Evolutionary conservation across 192 early-diverging fungal species (phyloP).

Genomic region (Gryganskiella cystojenkinii): DNA sequence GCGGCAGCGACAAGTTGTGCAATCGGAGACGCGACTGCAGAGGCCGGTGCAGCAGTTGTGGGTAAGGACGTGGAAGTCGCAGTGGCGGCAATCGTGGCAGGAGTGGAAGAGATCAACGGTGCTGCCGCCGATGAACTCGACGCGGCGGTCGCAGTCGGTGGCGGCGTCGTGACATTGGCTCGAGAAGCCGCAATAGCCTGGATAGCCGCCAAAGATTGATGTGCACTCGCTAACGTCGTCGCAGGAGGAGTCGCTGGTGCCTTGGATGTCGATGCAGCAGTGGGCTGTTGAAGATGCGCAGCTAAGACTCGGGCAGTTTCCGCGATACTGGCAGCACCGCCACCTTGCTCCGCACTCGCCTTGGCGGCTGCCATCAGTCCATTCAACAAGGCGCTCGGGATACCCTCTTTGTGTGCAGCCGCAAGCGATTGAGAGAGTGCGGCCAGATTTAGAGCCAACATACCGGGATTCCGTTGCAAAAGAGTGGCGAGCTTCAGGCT

Average conservation of each 20-base stretch:
- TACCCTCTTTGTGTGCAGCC: slow-evolving; percentile 39
- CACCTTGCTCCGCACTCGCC: slow-evolving; percentile 7
- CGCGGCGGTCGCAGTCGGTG: not conserved
- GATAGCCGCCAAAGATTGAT: slow-evolving; percentile 23
- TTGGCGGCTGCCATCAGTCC: slow-evolving; percentile 43
- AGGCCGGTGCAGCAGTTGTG: slow-evolving; percentile 7
- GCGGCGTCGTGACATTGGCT: not conserved
- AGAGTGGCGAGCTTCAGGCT: slow-evolving; percentile 39
- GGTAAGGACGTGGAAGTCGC: too few species aligned
- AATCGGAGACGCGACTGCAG: slow-evolving; percentile 28
- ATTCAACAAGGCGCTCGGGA: slow-evolving; percentile 20
- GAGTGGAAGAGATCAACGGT: not conserved
- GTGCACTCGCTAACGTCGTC: not conserved
- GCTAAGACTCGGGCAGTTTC: slow-evolving; percentile 8
- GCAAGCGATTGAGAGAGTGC: slow-evolving; percentile 34
- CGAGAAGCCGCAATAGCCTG: slow-evolving; percentile 21
- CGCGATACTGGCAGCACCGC: not conserved
- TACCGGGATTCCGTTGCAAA: slow-evolving; percentile 44
- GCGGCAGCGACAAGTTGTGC: slow-evolving; percentile 48
- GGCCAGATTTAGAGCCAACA: slow-evolving; percentile 18
- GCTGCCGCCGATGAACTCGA: not conserved
- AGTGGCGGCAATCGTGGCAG: not conserved
- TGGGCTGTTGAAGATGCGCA: slow-evolving; percentile 5
- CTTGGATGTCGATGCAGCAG: not conserved
- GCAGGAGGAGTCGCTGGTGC: slow-evolving; percentile 3